These are phyloP conservation scores for Ramalina intermedia DNA, from an alignment of 495 filamentous ascomycete genomes.

Conservation along the genomic window DNA sequence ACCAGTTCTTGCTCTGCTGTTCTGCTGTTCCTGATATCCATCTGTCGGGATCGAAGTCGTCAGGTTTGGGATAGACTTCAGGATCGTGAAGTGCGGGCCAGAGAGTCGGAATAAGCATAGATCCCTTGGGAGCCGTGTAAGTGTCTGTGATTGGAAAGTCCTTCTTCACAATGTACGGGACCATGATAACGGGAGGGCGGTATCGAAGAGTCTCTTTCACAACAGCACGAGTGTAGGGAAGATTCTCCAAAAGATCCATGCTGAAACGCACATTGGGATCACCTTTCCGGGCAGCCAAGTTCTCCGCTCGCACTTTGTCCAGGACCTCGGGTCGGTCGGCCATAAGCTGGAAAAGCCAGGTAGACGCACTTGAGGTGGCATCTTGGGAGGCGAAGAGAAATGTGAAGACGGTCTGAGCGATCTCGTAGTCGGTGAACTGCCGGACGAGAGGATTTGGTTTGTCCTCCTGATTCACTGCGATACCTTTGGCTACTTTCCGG, in stretches of 20 bases:
- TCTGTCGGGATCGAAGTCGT: constrained; percentile 74
- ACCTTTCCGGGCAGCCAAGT: constrained; percentile 62
- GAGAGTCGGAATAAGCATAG: constrained; percentile 85
- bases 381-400: constrained; percentile 98
- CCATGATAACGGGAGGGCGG: constrained; percentile 95
- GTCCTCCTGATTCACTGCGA: constrained; percentile 48
- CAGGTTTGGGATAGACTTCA: constrained; percentile 80
- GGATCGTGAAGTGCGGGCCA: constrained; percentile 88
- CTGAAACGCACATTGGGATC: constrained; percentile 54
- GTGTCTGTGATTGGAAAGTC: constrained; percentile 78
- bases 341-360: constrained; percentile 90
- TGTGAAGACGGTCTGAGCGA: constrained; percentile 88
- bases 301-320: constrained; percentile 86
- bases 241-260: constrained; percentile 73
- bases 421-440: constrained; percentile 82
- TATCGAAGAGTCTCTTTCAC: constrained; percentile 91
- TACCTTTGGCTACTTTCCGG: constrained; percentile 55
- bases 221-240: constrained; percentile 84
- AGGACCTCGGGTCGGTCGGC: constrained; percentile 87
- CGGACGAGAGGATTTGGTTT: constrained; percentile 74
- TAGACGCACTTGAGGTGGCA: constrained; percentile 81
- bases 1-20: constrained; percentile 87
- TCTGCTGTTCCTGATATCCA: constrained; percentile 88
- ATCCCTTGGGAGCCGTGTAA: constrained; percentile 83
- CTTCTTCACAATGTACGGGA: constrained; percentile 91